phyloP scores from a whole-genome alignment of 108 stramenopile species.

The Fragilaria crotonensis region DNA sequence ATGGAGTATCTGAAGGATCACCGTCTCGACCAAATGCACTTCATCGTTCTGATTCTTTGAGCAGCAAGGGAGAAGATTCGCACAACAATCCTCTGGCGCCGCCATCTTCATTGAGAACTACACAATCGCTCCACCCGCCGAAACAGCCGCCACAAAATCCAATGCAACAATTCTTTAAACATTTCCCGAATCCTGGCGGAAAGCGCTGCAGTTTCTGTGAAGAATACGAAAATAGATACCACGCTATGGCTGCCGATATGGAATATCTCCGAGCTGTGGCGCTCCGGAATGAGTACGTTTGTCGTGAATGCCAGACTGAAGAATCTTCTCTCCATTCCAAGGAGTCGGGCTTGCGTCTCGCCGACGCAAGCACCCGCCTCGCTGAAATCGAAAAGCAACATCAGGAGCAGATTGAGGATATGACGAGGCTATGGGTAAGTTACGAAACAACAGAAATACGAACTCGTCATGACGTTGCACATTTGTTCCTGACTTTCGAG shows the following conservation, averaged over 20 bases:
- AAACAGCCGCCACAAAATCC: background rate
- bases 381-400: conserved; percentile 35
- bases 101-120: background rate
- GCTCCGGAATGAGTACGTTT: conserved; percentile 15
- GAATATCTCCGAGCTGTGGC: conserved; percentile 44
- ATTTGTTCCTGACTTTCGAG: too few species aligned
- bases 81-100: background rate
- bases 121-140: background rate
- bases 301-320: conserved; percentile 1
- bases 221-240: conserved; percentile 23
- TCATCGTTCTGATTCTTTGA: background rate
- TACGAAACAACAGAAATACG: too few species aligned
- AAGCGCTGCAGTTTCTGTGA: conserved; percentile 10
- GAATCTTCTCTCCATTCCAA: conserved; percentile 6
- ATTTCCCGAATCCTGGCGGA: conserved; percentile 8
- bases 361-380: conserved; percentile 29
- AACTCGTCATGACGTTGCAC: too few species aligned
- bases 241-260: conserved; percentile 34
- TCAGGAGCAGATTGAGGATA: conserved; percentile 46
- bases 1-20: too few species aligned
- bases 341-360: background rate
- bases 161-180: background rate
- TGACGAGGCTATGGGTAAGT: conserved; percentile 45
- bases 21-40: too few species aligned
- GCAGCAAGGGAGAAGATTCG: background rate